phyloP scores from a whole-genome alignment of 345 rosid genomes.

The Syzygium aqueum region DNA sequence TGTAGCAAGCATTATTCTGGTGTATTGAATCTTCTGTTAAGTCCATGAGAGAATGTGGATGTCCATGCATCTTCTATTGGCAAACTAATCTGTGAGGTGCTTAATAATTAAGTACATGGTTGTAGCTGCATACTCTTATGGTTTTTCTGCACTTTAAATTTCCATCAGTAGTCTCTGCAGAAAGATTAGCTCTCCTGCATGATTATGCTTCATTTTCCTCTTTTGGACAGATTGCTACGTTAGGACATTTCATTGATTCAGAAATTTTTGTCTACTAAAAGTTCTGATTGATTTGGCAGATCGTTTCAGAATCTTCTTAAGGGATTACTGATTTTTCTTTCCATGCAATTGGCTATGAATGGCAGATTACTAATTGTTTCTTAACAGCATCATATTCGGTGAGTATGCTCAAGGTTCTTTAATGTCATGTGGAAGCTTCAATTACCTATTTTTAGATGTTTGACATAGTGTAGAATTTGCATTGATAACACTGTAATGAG shows the following conservation, averaged over 20 bases:
- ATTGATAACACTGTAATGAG: not conserved
- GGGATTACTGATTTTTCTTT: slow-evolving; percentile 93
- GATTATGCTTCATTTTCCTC: not conserved
- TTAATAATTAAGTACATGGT: not conserved
- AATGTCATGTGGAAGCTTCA: not conserved
- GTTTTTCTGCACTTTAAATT: not conserved
- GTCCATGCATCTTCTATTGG: not conserved
- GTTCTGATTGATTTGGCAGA: not conserved
- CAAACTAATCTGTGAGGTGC: not conserved
- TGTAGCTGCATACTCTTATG: not conserved
- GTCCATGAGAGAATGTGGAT: not conserved
- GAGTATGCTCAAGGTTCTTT: slow-evolving; percentile 18
- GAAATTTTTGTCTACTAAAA: not conserved
- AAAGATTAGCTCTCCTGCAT: not conserved
- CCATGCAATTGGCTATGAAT: slow-evolving; percentile 79
- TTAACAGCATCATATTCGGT: slow-evolving; percentile 93
- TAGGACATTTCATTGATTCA: not conserved
- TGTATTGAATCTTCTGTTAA: not conserved
- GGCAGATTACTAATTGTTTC: slow-evolving; percentile 90
- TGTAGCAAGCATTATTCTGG: not conserved
- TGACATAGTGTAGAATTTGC: not conserved
- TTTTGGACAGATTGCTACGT: not conserved
- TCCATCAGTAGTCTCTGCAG: not conserved
- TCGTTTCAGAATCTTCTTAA: slow-evolving; percentile 82
- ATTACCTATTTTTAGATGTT: not conserved